Evolutionary conservation across 2,329 filamentous ascomycete species (phyloP).

Genomic region (Stylonectria norvegica): DNA sequence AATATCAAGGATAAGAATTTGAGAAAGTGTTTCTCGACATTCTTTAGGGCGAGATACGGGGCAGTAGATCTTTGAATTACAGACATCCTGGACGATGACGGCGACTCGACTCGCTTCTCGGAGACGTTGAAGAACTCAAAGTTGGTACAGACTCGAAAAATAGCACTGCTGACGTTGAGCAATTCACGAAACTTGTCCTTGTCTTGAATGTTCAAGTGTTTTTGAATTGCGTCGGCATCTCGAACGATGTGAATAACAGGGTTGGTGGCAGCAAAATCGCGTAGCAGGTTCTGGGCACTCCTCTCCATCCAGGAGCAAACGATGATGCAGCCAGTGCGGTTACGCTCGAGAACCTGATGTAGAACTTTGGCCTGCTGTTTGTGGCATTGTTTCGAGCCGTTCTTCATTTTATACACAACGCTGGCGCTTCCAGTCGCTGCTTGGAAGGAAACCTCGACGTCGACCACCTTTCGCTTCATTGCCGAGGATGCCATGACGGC

Average conservation of each 20-base stretch:
- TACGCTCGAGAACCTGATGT: slow-evolving; percentile 54
- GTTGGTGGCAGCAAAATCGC: slow-evolving; percentile 60
- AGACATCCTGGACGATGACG: slow-evolving; percentile 7
- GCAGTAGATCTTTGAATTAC: slow-evolving; percentile 41
- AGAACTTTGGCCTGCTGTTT: slow-evolving; percentile 61
- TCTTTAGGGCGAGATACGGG: slow-evolving; percentile 64
- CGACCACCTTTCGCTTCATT: slow-evolving; percentile 64
- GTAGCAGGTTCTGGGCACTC: slow-evolving; percentile 56
- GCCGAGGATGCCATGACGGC: slow-evolving; percentile 72
- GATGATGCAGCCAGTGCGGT: slow-evolving; percentile 62
- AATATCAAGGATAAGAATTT: slow-evolving; percentile 64
- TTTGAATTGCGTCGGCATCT: slow-evolving; percentile 61
- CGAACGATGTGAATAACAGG: slow-evolving; percentile 69
- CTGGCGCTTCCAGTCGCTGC: slow-evolving; percentile 60
- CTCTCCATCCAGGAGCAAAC: slow-evolving; percentile 71
- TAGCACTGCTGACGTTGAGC: slow-evolving; percentile 52
- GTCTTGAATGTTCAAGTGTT: slow-evolving; percentile 57
- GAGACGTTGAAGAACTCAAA: slow-evolving; percentile 75
- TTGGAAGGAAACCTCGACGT: slow-evolving; percentile 66
- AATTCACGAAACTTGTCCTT: slow-evolving; percentile 55
- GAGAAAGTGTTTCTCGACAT: slow-evolving; percentile 65
- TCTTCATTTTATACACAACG: slow-evolving; percentile 58
- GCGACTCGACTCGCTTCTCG: slow-evolving; percentile 42
- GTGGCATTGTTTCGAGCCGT: slow-evolving; percentile 61
- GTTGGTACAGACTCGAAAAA: slow-evolving; percentile 66